phyloP scores from a whole-genome alignment of 1,284 basidiomycete species.

The Volvariella surrecta region DNA sequence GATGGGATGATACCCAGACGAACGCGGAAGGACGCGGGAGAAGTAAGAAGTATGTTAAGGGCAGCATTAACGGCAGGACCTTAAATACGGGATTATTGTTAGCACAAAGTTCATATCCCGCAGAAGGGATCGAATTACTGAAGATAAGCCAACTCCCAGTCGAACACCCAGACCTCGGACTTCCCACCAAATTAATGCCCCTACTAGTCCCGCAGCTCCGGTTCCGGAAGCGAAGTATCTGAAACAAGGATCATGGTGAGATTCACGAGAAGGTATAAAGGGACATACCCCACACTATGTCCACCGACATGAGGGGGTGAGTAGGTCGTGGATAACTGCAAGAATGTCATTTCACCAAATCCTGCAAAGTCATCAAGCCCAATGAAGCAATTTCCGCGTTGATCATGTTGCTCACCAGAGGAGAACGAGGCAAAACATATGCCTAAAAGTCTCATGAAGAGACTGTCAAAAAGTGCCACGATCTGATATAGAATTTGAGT shows the following conservation, averaged over 20 bases:
- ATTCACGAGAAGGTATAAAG: too few relatives aligned
- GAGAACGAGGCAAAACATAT: constrained; percentile 89
- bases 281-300: constrained; percentile 63
- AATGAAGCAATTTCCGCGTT: background rate
- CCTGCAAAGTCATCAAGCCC: constrained; percentile 31
- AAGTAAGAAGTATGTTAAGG: constrained; percentile 65
- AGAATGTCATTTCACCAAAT: constrained; percentile 89
- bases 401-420: constrained; percentile 44
- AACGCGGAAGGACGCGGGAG: constrained; percentile 56
- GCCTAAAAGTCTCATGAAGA: constrained; percentile 73
- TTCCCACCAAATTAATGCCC: constrained; percentile 94
- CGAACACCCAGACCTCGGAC: constrained; percentile 81
- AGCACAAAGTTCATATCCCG: constrained; percentile 4
- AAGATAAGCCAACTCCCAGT: constrained; percentile 74
- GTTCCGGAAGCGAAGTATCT: constrained; percentile 89
- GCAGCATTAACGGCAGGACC: constrained; percentile 74
- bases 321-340: constrained; percentile 88
- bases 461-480: constrained; percentile 67
- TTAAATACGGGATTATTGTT: constrained; percentile 20
- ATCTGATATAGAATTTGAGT: constrained; percentile 38
- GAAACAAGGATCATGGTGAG: too few relatives aligned
- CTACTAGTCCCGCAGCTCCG: constrained; percentile 88
- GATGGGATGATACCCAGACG: constrained; percentile 27
- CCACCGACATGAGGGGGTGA: constrained; percentile 61
- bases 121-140: constrained; percentile 34